Evolutionary conservation across 495 filamentous ascomycete genomes (phyloP).

Genomic region (Lasiosphaeria miniovina): DNA sequence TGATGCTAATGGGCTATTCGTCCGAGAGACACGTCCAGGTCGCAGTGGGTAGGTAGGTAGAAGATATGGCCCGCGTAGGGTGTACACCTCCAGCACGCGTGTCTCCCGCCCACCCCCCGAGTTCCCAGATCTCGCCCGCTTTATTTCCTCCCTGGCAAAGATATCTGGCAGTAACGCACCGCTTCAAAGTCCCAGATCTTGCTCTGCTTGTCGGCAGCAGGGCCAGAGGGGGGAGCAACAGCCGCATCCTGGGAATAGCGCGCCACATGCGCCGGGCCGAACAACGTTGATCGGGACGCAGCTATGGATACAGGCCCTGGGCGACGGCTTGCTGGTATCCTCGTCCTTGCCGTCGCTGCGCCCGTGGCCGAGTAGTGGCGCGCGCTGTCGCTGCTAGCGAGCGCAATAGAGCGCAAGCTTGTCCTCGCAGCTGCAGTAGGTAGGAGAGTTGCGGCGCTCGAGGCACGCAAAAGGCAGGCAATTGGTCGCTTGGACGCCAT

Average conservation of each 20-base stretch:
- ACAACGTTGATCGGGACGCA: no score
- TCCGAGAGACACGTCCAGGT: no score
- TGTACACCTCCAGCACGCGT: no score
- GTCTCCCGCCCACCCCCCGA: no score
- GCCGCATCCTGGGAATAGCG: slow-evolving; percentile 4
- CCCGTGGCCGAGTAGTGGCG: no score
- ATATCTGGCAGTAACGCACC: slow-evolving; percentile 28
- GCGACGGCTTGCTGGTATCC: not conserved
- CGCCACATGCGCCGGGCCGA: not conserved
- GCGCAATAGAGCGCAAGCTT: no score
- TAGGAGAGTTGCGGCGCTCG: not conserved
- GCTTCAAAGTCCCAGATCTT: slow-evolving; percentile 49
- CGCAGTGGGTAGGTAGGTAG: no score
- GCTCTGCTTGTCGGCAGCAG: slow-evolving; percentile 12
- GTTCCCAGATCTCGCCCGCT: not conserved
- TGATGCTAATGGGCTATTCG: no score
- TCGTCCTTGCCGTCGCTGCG: not conserved
- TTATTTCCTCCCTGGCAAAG: not conserved
- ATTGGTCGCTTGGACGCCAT: slow-evolving; percentile 18
- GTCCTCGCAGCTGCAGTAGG: no score
- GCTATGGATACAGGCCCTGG: not conserved
- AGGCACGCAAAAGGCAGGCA: slow-evolving; percentile 3
- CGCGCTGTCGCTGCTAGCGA: no score
- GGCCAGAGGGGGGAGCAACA: not conserved
- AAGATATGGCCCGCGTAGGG: no score